Base-by-base conservation (phyloP, 1,284 basidiomycete genomes). In the Fomitiporia mediterranea region DNA sequence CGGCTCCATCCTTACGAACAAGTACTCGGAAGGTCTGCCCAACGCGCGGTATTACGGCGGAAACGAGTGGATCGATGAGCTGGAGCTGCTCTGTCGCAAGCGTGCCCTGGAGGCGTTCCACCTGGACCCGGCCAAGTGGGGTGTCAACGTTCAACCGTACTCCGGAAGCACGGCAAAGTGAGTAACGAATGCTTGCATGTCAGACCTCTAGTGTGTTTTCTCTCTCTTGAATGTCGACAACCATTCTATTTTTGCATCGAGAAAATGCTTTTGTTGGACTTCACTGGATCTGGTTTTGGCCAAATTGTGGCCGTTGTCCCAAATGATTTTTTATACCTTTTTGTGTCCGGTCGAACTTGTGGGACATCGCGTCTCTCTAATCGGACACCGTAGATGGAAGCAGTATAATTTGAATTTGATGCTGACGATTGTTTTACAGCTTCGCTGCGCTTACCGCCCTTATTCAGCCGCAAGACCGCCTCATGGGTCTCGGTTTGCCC, bases 81-180 rank as follows among this genome's bases (percentile, higher is more conserved):
- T 99, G 66, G 97, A 99, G 77, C 75, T 84, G 61, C 86, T 99
- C 60, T 95, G 92, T 79, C 92, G 93, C 72, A 87, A 95, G 75
- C 92, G 97, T 69, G 97, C 97, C 34, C 83, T 99, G 64, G 79
- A 91, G 75, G 95, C 97, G 7, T 99, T 98, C 84, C 86, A 94
- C 80, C 89, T 98, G 63, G 94, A 98, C 75, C 84, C 91, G 53
- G 79, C 82, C 60, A 82, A 85, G 68, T 99, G 97, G 97, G 96
- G 97, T 67, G 95, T 99, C 73, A 99, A 99, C 70, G 97, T 99
- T 61, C 97, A 99, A 77, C 97, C 97, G 17, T 99, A 99, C 79
- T 98, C 94, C 67, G 95, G 92, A 65, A 84, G 88, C 62, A 84
- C 55, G 19, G 55, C 55, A 86, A 70, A 71, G 88, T 83, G 49